Evolutionary conservation across 169 alveolate genomes (phyloP).

Genomic region (Plasmodium reichenowi): DNA sequence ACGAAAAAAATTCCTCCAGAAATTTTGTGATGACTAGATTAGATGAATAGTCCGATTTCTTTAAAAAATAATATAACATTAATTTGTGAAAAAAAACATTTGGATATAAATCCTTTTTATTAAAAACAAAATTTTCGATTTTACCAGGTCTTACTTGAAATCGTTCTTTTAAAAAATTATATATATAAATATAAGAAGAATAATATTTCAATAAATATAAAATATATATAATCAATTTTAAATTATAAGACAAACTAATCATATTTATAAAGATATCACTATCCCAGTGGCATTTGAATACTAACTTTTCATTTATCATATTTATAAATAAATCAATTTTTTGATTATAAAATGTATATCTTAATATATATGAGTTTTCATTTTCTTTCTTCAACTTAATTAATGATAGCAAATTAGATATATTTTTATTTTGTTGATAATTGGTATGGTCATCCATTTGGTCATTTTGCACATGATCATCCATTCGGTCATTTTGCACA

Average conservation of each 20-base stretch:
- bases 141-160: constrained; percentile 36
- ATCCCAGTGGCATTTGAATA: constrained; percentile 62
- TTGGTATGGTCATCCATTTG: background rate
- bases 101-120: constrained; percentile 2
- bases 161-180: constrained; percentile 26
- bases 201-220: constrained; percentile 38
- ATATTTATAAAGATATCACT: constrained; percentile 2
- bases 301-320: constrained; percentile 31
- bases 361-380: constrained; percentile 15
- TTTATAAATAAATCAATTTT: constrained; percentile 46
- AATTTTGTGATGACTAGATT: constrained; percentile 36
- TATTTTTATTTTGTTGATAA: too few species aligned
- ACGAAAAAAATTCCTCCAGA: constrained; percentile 26
- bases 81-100: constrained; percentile 24
- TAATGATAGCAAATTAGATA: constrained; percentile 2
- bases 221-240: constrained; percentile 49
- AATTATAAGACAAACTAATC: constrained; percentile 49
- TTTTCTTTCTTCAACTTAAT: constrained; percentile 19
- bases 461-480: background rate
- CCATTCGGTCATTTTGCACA: background rate
- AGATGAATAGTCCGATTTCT: constrained; percentile 50
- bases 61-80: constrained; percentile 40
- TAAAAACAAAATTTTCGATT: background rate
- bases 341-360: constrained; percentile 55
- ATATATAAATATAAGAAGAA: constrained; percentile 44